Evolutionary conservation across 2,329 filamentous ascomycete genomes (phyloP), one percentile per base, ranked within the genome.

Genomic region (Thelonectria rubi): DNA sequence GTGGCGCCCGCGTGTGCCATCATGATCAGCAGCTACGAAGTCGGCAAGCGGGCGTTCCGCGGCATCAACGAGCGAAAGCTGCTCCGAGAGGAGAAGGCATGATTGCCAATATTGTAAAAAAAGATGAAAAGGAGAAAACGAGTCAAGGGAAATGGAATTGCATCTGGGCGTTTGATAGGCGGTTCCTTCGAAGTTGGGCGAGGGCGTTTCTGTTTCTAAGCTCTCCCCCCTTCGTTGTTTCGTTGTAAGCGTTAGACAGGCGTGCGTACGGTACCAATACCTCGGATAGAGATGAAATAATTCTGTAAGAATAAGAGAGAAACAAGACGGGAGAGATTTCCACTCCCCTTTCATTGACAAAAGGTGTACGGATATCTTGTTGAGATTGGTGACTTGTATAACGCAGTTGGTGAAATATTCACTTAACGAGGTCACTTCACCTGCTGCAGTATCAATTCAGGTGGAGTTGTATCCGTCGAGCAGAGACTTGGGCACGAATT

Each of bases 1-100:
- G 94, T 99, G 5, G 94, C 95, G 1, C 95, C 95, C 1, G 93
- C 94, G 0, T 99, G 95, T 78, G 95, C 95, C 26, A 98, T 99
- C 75, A 99, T 99, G 95, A 98, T 99, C 74, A 96, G 92, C 75
- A 97, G 91, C 74, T 99, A 98, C 76, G 95, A 99, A 77, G 86
- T 98, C 39, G 94, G 95, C 52, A 99, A 99, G 83, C 90, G 91
- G 76, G 89, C 91, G 75, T 96, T 96, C 34, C 84, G 88, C 55
- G 84, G 86, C 11, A 87, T 92, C 51, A 97, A 98, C 62, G 82
- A 86, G 72, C 79, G 74, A 18, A 63, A 69, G 32, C 61, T 39
- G 1, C 65, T 66, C 10, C 53, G 62, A 43, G 52, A 55, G 17
- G 55, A 64, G 11, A 6, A 50, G 39, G 3, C 45, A 32, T 26